These are phyloP conservation scores for Alternaria sp. DNA, from an alignment of 2,329 filamentous ascomycete genomes.

Conservation along the genomic window DNA sequence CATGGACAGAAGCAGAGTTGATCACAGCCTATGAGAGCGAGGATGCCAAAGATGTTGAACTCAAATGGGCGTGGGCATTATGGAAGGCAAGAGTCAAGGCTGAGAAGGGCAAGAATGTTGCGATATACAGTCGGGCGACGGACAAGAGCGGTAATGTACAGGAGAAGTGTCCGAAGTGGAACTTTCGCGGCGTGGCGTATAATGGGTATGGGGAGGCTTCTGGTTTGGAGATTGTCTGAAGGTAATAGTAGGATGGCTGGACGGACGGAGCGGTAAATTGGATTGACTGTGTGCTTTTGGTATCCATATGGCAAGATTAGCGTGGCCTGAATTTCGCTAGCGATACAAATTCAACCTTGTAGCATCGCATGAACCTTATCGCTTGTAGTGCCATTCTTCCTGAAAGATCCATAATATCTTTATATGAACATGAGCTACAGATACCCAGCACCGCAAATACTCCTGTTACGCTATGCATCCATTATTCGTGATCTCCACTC, in stretches of 20 bases:
- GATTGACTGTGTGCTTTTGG: neutral
- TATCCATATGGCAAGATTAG: neutral
- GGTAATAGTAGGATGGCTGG: neutral
- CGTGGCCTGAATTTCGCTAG: neutral
- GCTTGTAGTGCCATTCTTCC: neutral
- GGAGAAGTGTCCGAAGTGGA: conserved; percentile 59
- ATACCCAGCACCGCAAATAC: neutral
- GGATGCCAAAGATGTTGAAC: conserved; percentile 30
- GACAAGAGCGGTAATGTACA: conserved; percentile 62
- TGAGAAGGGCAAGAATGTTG: conserved; percentile 50
- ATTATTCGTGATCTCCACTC: neutral
- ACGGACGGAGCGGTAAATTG: too few species aligned
- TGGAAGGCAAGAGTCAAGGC: conserved; percentile 58
- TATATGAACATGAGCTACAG: neutral
- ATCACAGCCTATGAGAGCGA: conserved; percentile 26
- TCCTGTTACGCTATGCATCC: conserved; percentile 21
- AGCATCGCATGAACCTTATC: too few species aligned
- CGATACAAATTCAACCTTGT: neutral
- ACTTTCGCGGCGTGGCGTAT: conserved; percentile 65
- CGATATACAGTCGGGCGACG: conserved; percentile 61
- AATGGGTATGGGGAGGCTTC: conserved; percentile 64
- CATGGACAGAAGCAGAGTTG: conserved; percentile 58
- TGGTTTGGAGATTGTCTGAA: conserved; percentile 54
- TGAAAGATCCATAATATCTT: neutral
- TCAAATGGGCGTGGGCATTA: conserved; percentile 64